A percentile compares a stretch with the other conserved stretches of the same genome.
Conservation (phyloP, 2,329 filamentous ascomycete species). For the Colletotrichum limetticola region DNA sequence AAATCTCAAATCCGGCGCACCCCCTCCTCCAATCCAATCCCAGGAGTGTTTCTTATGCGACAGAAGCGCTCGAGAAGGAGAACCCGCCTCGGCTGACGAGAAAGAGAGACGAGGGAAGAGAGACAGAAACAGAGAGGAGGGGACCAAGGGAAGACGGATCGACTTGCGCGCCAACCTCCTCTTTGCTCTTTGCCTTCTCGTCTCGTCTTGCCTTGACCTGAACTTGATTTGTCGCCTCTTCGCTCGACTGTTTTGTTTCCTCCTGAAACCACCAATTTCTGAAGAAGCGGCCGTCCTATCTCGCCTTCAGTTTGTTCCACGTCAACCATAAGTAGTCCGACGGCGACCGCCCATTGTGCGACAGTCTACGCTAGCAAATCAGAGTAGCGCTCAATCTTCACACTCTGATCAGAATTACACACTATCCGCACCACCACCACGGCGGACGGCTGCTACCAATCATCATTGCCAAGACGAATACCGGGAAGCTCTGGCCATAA, state of each 20-base stretch:
- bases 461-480: not conserved
- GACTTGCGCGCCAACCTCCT: constrained; percentile 5
- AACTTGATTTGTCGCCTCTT: not conserved
- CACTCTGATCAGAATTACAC: not conserved
- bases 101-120: not conserved
- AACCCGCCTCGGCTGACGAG: constrained; percentile 2
- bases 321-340: not conserved
- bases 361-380: not conserved
- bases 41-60: constrained; percentile 3
- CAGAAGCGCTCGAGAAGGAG: not conserved
- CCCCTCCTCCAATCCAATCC: constrained; percentile 5
- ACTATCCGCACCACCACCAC: not conserved
- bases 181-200: not conserved
- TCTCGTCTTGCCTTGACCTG: not conserved
- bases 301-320: not conserved
- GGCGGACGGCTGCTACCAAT: not conserved
- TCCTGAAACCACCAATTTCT: not conserved
- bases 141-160: not conserved
- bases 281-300: not conserved
- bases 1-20: not conserved
- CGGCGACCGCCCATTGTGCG: not conserved
- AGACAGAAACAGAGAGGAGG: not conserved
- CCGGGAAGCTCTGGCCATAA: constrained; percentile 1
- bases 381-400: not conserved
- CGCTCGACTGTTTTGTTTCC: not conserved